Conservation (phyloP, 495 filamentous ascomycete species). For the Xylaria flabelliformis region DNA sequence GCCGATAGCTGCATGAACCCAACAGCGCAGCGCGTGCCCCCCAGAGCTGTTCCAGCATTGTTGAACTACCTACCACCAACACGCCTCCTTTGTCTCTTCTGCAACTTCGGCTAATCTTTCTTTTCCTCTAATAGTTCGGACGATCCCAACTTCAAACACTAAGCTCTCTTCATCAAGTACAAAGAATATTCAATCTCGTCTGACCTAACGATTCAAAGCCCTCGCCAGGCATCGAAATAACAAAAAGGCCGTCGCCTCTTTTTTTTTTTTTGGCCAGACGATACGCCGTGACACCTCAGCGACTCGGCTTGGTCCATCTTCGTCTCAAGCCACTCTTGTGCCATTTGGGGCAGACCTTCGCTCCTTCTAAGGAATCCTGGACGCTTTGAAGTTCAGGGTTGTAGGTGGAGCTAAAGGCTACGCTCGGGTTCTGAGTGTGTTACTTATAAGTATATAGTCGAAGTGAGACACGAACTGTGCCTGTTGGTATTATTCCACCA, state of each 20-base stretch:
- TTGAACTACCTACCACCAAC: constrained; percentile 2
- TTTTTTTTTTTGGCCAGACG: background rate
- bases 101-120: constrained; percentile 24
- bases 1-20: constrained; percentile 15
- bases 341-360: constrained; percentile 6
- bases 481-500: constrained; percentile 27
- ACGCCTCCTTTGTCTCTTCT: constrained; percentile 22
- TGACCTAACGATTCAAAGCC: constrained; percentile 7
- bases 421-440: constrained; percentile 10
- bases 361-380: background rate
- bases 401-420: constrained; percentile 18
- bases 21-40: background rate
- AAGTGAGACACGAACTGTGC: constrained; percentile 12
- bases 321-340: constrained; percentile 4
- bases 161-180: constrained; percentile 20
- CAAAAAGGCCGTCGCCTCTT: constrained; percentile 12
- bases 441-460: background rate
- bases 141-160: constrained; percentile 20
- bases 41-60: background rate
- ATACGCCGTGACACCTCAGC: background rate
- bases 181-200: constrained; percentile 11
- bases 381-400: constrained; percentile 1
- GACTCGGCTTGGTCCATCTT: constrained; percentile 3
- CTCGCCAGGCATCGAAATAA: background rate
- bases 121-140: constrained; percentile 21